These are phyloP conservation scores for Cylindrotheca fusiformis DNA, from an alignment of 108 stramenopile genomes.

Conservation along the genomic window DNA sequence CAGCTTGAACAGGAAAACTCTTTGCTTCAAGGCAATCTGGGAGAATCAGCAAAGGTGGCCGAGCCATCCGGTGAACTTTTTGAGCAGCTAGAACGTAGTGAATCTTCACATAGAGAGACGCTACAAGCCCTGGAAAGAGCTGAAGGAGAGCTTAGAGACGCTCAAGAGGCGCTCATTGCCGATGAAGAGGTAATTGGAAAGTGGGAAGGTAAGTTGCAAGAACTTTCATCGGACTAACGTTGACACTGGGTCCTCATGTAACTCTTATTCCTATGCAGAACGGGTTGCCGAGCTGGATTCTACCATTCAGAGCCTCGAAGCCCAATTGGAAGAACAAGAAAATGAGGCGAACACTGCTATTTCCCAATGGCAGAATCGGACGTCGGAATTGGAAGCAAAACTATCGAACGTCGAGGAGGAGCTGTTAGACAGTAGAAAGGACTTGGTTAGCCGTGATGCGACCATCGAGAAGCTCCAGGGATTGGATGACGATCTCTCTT, in stretches of 20 bases:
- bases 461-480: conserved; percentile 20
- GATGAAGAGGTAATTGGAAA: not conserved
- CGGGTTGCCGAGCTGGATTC: conserved; percentile 31
- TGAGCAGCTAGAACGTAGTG: conserved; percentile 7
- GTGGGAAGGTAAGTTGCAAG: conserved; percentile 16
- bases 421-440: not conserved
- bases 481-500: not conserved
- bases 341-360: conserved; percentile 61
- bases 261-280: not conserved
- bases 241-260: no score
- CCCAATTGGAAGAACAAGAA: conserved; percentile 48
- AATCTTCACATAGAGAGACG: no score
- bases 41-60: conserved; percentile 15
- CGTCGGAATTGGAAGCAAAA: conserved; percentile 23
- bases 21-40: conserved; percentile 3
- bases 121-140: conserved; percentile 38
- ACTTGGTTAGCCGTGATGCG: conserved; percentile 13
- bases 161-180: not conserved
- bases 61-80: conserved; percentile 18
- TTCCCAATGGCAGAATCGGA: conserved; percentile 46
- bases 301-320: conserved; percentile 30
- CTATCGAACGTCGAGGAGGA: conserved; percentile 2
- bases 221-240: no score
- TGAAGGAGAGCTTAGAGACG: conserved; percentile 9
- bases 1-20: conserved; percentile 3